Evolutionary conservation across 352 stramenopile species (phyloP), one percentile per base, ranked within the genome.

Genomic region (Pythium phragmitis): DNA sequence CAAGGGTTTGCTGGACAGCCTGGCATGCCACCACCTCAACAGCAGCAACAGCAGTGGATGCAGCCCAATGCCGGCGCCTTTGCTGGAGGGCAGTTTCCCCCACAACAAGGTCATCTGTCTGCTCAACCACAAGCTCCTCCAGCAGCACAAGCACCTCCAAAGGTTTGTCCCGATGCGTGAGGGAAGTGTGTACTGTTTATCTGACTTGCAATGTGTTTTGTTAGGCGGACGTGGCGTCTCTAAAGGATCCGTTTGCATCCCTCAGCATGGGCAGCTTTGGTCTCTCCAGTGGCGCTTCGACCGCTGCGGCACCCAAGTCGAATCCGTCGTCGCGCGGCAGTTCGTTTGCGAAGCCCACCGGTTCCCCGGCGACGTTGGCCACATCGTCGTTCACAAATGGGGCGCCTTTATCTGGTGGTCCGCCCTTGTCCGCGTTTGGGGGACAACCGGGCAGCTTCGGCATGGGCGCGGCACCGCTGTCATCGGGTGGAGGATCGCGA

Each of bases 191-290:
- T 37, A 17, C 23, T 39, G 37, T 42, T 26, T 43, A 16, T 53
- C 39, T 37, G 17, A 48, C 17, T 28, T 19, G 7, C 2, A n/a
- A 28, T 43, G 7, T 41, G 9, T 42, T 7, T 61, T 8, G 48
- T 33, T n/a, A 67, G 47, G 68, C 68, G 41, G 70, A 75, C 12
- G 58, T 60, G n/a, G 39, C 78, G 41, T 72, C 77, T 7, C 65
- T 89, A 47, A 88, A 83, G 41, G 85, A 94, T 57, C 85, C 81
- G 16, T 94, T 94, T 53, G 80, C 85, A 7, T 79, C 85, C 4
- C 74, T 94, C 1, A 87, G 77, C 53, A 74, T 92, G 16, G 75
- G 76, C 28, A 77, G 64, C 59, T 73, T 90, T 17, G 80, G 79
- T 41, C 70, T 88, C 33, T 69, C 69, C 30, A 74, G 66, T 36